These are phyloP conservation scores for Medicago arabica DNA, from an alignment of 306 rosid genomes.

Conservation along the genomic window DNA sequence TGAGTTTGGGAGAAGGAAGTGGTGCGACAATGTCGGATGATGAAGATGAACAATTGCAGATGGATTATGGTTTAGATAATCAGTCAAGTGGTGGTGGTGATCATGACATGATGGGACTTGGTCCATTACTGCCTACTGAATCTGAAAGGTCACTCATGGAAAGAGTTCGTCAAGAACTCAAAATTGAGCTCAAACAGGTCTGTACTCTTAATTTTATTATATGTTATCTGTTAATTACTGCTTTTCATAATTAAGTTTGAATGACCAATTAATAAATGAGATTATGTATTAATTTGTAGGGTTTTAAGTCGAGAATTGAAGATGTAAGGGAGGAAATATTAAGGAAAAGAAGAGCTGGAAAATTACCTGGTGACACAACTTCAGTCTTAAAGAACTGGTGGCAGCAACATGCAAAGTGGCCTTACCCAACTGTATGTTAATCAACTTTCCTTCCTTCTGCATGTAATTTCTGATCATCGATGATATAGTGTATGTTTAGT, in stretches of 20 bases:
- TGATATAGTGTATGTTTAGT: no score
- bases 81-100: slow-evolving; percentile 64
- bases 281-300: slow-evolving; percentile 47
- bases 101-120: slow-evolving; percentile 96
- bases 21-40: slow-evolving; percentile 99
- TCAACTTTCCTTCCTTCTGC: neutral
- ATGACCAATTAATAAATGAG: neutral
- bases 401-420: slow-evolving; percentile 99
- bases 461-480: no score
- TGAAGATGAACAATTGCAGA: slow-evolving; percentile 74
- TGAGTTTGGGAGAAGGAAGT: slow-evolving; percentile 85
- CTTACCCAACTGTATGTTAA: slow-evolving; percentile 91
- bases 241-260: neutral
- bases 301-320: slow-evolving; percentile 96
- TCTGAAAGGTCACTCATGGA: slow-evolving; percentile 97
- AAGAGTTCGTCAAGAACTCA: slow-evolving; percentile 92
- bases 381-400: slow-evolving; percentile 95
- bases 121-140: slow-evolving; percentile 82
- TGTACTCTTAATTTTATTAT: slow-evolving; percentile 12
- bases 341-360: slow-evolving; percentile 97
- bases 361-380: slow-evolving; percentile 97
- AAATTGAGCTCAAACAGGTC: slow-evolving; percentile 98
- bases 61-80: slow-evolving; percentile 74
- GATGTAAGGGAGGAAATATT: slow-evolving; percentile 97
- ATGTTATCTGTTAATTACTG: no score